Evolutionary conservation across 2,329 filamentous ascomycete genomes (phyloP), one percentile per base, ranked within the genome.

Genomic region (Verruconis gallopava): DNA sequence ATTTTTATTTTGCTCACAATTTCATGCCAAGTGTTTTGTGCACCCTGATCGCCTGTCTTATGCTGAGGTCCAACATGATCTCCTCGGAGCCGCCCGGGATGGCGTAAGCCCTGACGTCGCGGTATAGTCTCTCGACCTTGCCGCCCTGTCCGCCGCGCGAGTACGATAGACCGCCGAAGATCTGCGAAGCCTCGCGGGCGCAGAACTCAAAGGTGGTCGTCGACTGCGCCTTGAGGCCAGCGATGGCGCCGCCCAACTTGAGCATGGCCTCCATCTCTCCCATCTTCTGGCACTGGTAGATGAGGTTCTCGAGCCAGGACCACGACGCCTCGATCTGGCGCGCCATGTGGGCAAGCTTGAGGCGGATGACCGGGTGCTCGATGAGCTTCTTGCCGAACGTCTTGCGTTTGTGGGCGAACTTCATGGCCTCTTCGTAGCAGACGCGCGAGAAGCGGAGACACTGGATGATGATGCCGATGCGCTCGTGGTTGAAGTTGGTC

Each of bases 401-500:
- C 53, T 79, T 79, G 52, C 91, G 85, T 77, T 98, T 98, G 77
- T 91, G 84, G 47, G 86, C 88, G 66, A 95, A 98, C 63, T 93
- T 93, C 62, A 96, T 75, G 18, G 82, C 84, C 67, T 98, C 91
- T 61, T 96, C 89, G 70, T 85, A 94, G 73, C 88, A 95, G 51
- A 96, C 89, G 51, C 91, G 86, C 34, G 84, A 80, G 75, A 98
- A 96, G 56, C 91, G 86, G 50, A 95, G 63, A 56, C 80, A 93
- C 66, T 98, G 91, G 68, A 96, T 96, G 66, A 96, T 88, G 64
- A 98, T 96, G 48, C 91, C 91, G 53, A 98, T 88, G 48, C 91
- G 85, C 69, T 98, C 91, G 72, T 96, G 91, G 75, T 96, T 96
- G 72, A 95, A 95, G 73, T 95, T 95, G 60, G 85, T 95, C 89